A percentile compares a stretch with the other conserved stretches of the same genome.
Evolutionary conservation across 2,329 filamentous ascomycete genomes (phyloP).

Genomic region (Hymenoscyphus albidus): DNA sequence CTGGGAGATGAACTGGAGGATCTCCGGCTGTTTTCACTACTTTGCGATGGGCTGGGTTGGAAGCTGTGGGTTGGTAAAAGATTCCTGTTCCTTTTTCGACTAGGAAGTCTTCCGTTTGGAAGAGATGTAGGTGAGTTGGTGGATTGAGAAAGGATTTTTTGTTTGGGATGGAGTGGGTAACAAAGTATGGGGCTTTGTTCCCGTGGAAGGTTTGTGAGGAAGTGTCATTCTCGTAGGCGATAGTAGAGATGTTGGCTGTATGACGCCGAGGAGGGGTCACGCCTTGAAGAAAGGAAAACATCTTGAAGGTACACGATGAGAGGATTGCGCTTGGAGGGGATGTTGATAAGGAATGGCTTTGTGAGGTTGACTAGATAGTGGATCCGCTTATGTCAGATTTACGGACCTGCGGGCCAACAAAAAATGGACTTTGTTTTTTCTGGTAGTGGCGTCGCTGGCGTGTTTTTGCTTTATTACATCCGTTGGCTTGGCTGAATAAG

Average conservation of each 20-base stretch:
- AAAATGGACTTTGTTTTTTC: no score
- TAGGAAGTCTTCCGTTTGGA: constrained; percentile 15
- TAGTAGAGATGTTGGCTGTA: constrained; percentile 9
- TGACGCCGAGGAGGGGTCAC: constrained; percentile 3
- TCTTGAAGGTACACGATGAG: not conserved
- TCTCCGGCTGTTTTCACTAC: constrained; percentile 6
- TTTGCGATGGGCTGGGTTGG: constrained; percentile 2
- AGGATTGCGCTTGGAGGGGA: not conserved
- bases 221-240: constrained; percentile 14
- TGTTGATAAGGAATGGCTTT: no score
- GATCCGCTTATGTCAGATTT: no score
- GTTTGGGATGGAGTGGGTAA: constrained; percentile 14
- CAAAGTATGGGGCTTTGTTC: constrained; percentile 8
- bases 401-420: no score
- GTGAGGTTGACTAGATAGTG: no score
- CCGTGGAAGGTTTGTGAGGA: constrained; percentile 14
- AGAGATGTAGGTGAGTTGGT: constrained; percentile 14
- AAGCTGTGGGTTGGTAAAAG: constrained; percentile 15
- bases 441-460: no score
- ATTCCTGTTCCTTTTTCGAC: constrained; percentile 10
- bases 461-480: no score
- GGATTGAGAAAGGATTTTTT: constrained; percentile 11
- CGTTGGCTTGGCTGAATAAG: no score
- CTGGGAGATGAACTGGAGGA: not conserved
- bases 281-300: constrained; percentile 4